Evolutionary conservation across 176 grass and related monocot genomes (phyloP).

Genomic region (Poa pratensis): DNA sequence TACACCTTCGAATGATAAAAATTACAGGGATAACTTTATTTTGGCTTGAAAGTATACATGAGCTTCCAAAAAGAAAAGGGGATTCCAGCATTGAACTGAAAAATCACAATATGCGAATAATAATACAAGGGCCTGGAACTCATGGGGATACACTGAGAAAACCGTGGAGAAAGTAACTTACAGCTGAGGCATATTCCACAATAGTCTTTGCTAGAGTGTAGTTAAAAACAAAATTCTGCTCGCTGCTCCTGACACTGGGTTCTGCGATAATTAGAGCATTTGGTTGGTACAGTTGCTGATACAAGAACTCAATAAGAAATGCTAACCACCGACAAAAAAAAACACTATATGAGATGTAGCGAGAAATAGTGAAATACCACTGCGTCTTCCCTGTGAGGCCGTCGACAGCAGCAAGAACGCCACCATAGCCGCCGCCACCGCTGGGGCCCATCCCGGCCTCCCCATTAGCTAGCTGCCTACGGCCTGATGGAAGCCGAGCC

Average conservation of each 20-base stretch:
- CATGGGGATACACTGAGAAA: constrained; percentile 3
- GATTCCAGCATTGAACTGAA: not conserved
- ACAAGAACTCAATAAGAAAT: not conserved
- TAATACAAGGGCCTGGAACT: not conserved
- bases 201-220: constrained; percentile 78
- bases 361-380: constrained; percentile 18
- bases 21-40: constrained; percentile 17
- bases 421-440: not conserved
- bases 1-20: constrained; percentile 50
- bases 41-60: not conserved
- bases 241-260: constrained; percentile 44
- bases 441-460: not conserved
- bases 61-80: not conserved
- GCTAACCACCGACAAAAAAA: not conserved
- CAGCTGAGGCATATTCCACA: constrained; percentile 92
- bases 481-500: not conserved
- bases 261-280: constrained; percentile 57
- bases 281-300: not conserved
- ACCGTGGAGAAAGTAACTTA: constrained; percentile 49
- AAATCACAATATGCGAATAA: not conserved
- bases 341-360: not conserved
- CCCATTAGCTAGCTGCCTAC: constrained; percentile 8
- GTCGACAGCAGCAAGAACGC: constrained; percentile 34
- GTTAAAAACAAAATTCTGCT: constrained; percentile 59
- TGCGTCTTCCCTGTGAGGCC: not conserved